Conservation (phyloP, 2,329 filamentous ascomycete species). For the Aspergillus proliferans region DNA sequence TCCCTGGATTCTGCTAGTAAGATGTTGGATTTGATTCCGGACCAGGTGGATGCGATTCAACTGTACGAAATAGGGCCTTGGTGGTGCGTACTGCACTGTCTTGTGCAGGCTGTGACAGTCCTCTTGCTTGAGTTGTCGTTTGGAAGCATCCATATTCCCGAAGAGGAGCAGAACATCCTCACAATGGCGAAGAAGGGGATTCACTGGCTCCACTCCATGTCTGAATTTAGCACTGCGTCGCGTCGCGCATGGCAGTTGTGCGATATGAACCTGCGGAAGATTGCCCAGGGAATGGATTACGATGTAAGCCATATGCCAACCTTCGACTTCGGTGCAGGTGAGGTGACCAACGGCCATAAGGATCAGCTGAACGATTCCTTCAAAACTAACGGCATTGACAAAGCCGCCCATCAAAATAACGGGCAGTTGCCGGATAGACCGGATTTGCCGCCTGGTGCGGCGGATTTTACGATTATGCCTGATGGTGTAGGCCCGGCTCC, state of each 20-base stretch:
- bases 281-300: conserved; percentile 29
- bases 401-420: too few relatives aligned
- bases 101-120: conserved; percentile 41
- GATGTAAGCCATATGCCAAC: conserved; percentile 31
- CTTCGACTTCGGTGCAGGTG: conserved; percentile 10
- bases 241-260: conserved; percentile 39
- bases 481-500: not conserved
- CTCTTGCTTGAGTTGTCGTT: conserved; percentile 43
- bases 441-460: too few relatives aligned
- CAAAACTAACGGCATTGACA: not conserved
- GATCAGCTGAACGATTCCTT: not conserved
- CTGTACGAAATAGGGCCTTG: conserved; percentile 38
- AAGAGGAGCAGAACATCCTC: conserved; percentile 33
- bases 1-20: conserved; percentile 35
- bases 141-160: conserved; percentile 38
- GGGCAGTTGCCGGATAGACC: too few relatives aligned
- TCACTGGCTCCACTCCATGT: conserved; percentile 39
- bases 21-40: conserved; percentile 38
- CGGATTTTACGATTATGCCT: too few relatives aligned
- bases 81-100: conserved; percentile 42
- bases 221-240: conserved; percentile 33
- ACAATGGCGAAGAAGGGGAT: conserved; percentile 35
- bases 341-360: conserved; percentile 5
- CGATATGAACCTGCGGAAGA: conserved; percentile 28
- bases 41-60: conserved; percentile 35